Conservation (phyloP, 2,329 filamentous ascomycete species). For the Ascocoryne sarcoides region DNA sequence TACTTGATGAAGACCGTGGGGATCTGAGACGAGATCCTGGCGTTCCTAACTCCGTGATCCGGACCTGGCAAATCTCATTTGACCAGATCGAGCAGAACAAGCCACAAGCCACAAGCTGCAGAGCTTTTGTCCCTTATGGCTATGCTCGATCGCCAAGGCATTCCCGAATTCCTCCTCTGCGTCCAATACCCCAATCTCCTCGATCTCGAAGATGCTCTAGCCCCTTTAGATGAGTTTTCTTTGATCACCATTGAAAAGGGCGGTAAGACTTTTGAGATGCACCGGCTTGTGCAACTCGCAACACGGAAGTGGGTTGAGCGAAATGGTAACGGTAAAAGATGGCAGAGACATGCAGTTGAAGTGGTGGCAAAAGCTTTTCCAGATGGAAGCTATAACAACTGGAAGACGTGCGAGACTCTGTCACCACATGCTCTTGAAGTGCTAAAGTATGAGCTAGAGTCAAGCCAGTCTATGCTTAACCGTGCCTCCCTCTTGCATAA, state of each 20-base stretch:
- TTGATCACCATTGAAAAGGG: conserved; percentile 25
- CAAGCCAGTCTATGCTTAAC: conserved; percentile 5
- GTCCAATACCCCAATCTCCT: conserved; percentile 3
- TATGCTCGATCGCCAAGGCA: conserved; percentile 17
- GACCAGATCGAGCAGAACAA: conserved; percentile 28
- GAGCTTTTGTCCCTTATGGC: conserved; percentile 17
- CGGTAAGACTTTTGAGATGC: conserved; percentile 13
- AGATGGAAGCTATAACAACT: conserved; percentile 25
- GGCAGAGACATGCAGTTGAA: conserved; percentile 11
- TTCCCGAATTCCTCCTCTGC: conserved; percentile 14
- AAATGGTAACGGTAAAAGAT: conserved; percentile 11
- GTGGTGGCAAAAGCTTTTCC: conserved; percentile 14
- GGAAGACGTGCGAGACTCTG: conserved; percentile 26
- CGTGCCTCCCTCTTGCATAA: conserved; percentile 18
- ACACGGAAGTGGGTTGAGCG: conserved; percentile 19
- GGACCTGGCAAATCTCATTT: conserved; percentile 32
- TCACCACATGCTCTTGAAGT: conserved; percentile 25
- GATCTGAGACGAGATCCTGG: conserved; percentile 29
- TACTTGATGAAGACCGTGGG: conserved; percentile 25
- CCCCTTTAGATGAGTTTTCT: conserved; percentile 30
- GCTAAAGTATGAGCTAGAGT: conserved; percentile 8
- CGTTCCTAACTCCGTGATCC: conserved; percentile 29
- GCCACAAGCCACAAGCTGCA: conserved; percentile 5
- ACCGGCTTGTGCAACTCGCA: conserved; percentile 16
- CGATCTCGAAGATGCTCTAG: conserved; percentile 29